Percentiles rank a stretch among this genome's conserved stretches.
Conservation (phyloP, 2,329 filamentous ascomycete species). For the Phoma sp. region DNA sequence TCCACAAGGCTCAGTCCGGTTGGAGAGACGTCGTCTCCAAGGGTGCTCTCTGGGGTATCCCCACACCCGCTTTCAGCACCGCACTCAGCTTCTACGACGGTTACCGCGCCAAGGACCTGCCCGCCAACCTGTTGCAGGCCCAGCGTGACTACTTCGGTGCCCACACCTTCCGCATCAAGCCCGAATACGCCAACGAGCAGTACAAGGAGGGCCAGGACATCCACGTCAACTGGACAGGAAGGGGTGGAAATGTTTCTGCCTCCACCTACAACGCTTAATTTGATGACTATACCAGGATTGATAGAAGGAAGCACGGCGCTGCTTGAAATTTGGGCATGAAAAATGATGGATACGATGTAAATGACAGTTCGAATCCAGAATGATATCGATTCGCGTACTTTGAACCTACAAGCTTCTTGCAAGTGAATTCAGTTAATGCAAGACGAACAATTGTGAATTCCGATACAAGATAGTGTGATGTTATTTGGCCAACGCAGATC, state of each 20-base stretch:
- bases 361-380: constrained; percentile 32
- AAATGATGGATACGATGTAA: constrained; percentile 31
- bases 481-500: constrained; percentile 7
- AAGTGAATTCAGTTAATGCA: not conserved
- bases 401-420: not conserved
- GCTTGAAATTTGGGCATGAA: constrained; percentile 28
- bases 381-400: constrained; percentile 30
- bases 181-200: constrained; percentile 66
- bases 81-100: constrained; percentile 99
- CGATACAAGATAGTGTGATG: not conserved
- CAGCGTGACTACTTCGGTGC: constrained; percentile 98
- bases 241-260: constrained; percentile 95
- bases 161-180: constrained; percentile 63
- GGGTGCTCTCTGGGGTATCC: constrained; percentile 92
- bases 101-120: constrained; percentile 95
- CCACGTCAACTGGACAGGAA: constrained; percentile 99
- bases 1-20: constrained; percentile 84
- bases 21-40: constrained; percentile 77
- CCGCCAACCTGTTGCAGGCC: constrained; percentile 97
- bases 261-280: constrained; percentile 94
- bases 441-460: not conserved
- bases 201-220: constrained; percentile 87
- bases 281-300: constrained; percentile 23
- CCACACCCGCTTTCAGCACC: constrained; percentile 94
- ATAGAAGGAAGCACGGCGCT: constrained; percentile 20